Conservation (phyloP, 2,329 filamentous ascomycete species). For the Aspergillus amoenus region DNA sequence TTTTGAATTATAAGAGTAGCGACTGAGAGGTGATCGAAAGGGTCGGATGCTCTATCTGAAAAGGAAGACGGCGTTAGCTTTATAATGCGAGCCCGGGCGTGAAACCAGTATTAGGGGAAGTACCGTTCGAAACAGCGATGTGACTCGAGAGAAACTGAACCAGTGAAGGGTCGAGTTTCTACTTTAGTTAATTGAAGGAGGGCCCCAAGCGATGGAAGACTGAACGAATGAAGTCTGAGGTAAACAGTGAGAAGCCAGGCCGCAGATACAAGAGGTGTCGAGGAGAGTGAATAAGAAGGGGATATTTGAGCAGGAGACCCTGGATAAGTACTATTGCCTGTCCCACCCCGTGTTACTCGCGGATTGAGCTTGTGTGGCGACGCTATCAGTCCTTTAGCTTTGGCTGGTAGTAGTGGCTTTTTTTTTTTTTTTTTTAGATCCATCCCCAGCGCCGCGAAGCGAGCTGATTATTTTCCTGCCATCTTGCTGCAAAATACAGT, state of each 20-base stretch:
- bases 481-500: conserved; percentile 3
- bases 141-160: neutral
- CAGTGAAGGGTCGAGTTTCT: no score
- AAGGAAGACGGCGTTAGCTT: neutral
- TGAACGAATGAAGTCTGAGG: conserved; percentile 4
- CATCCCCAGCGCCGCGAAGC: neutral
- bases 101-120: neutral
- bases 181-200: neutral
- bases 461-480: neutral
- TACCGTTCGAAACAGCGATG: neutral
- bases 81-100: neutral
- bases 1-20: conserved; percentile 16
- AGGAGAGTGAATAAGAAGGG: conserved; percentile 2
- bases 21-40: neutral
- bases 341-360: conserved; percentile 18
- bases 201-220: neutral
- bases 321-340: conserved; percentile 18
- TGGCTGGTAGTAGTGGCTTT: conserved; percentile 5
- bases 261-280: neutral
- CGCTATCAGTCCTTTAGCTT: conserved; percentile 22
- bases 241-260: neutral
- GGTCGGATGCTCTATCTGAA: neutral
- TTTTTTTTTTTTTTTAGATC: neutral
- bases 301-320: conserved; percentile 6
- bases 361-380: conserved; percentile 21